Evolutionary conservation across 768 basidiomycete genomes (phyloP).

Genomic region (Suillus fuscotomentosus): DNA sequence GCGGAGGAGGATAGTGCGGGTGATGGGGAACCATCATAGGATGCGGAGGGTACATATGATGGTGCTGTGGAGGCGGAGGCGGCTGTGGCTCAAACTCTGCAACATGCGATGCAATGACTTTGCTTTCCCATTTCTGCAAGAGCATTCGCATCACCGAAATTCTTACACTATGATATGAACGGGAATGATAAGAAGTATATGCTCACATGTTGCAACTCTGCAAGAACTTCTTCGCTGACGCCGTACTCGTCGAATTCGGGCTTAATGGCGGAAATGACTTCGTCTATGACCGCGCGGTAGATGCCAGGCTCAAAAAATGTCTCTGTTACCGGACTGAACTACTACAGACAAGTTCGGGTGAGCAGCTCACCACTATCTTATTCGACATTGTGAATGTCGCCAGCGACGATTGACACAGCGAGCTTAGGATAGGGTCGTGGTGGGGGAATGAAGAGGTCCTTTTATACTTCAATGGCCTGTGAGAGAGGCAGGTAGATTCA

Average conservation of each 20-base stretch:
- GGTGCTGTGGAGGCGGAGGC: constrained; percentile 45
- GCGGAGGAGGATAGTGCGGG: constrained; percentile 51
- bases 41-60: constrained; percentile 58
- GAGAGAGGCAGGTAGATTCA: constrained; percentile 39
- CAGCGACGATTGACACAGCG: constrained; percentile 26
- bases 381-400: constrained; percentile 72
- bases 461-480: constrained; percentile 40
- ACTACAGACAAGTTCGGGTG: constrained; percentile 58
- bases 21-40: constrained; percentile 56
- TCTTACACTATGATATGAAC: constrained; percentile 10
- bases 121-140: constrained; percentile 91
- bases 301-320: constrained; percentile 75
- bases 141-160: constrained; percentile 12
- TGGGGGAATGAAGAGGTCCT: constrained; percentile 30
- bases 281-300: constrained; percentile 95
- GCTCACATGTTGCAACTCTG: constrained; percentile 86
- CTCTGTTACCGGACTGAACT: constrained; percentile 52
- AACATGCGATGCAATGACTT: constrained; percentile 90
- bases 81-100: constrained; percentile 82
- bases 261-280: constrained; percentile 86
- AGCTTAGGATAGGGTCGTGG: constrained; percentile 33
- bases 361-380: constrained; percentile 97
- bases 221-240: constrained; percentile 86
- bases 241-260: constrained; percentile 97
- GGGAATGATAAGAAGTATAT: constrained; percentile 10